These are phyloP conservation scores for Hypoxylon sp. DNA, from an alignment of 2,329 filamentous ascomycete genomes.

Conservation along the genomic window DNA sequence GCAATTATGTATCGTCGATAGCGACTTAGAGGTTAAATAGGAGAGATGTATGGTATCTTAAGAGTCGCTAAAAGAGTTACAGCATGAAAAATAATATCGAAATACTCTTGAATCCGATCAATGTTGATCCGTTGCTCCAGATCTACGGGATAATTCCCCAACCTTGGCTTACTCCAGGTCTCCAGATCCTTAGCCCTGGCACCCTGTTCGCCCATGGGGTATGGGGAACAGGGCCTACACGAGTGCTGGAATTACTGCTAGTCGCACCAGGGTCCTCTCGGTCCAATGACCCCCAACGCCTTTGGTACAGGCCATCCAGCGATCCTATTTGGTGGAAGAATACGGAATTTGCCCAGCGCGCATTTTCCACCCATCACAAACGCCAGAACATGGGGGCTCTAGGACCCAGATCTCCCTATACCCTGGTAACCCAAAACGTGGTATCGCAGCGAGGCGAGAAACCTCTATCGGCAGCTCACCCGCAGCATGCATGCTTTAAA, in stretches of 20 bases:
- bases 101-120: neutral
- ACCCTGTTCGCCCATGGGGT: constrained; percentile 48
- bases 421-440: constrained; percentile 32
- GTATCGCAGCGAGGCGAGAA: constrained; percentile 41
- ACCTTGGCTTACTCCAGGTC: constrained; percentile 32
- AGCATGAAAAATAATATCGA: neutral
- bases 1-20: neutral
- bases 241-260: constrained; percentile 16
- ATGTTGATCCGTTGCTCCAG: constrained; percentile 10
- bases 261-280: constrained; percentile 28
- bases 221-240: constrained; percentile 26
- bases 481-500: constrained; percentile 39
- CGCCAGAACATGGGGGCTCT: constrained; percentile 18
- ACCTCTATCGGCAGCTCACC: constrained; percentile 34
- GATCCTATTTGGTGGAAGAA: constrained; percentile 46
- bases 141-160: constrained; percentile 35
- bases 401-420: constrained; percentile 36
- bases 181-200: constrained; percentile 32
- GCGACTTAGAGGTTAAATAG: neutral
- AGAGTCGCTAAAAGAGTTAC: neutral
- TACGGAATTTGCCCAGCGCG: constrained; percentile 20
- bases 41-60: neutral
- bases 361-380: constrained; percentile 45
- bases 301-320: constrained; percentile 23
- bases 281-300: constrained; percentile 28